Base-by-base conservation (phyloP, 805 yeast species). In the Kluyveromyces lactis region DNA sequence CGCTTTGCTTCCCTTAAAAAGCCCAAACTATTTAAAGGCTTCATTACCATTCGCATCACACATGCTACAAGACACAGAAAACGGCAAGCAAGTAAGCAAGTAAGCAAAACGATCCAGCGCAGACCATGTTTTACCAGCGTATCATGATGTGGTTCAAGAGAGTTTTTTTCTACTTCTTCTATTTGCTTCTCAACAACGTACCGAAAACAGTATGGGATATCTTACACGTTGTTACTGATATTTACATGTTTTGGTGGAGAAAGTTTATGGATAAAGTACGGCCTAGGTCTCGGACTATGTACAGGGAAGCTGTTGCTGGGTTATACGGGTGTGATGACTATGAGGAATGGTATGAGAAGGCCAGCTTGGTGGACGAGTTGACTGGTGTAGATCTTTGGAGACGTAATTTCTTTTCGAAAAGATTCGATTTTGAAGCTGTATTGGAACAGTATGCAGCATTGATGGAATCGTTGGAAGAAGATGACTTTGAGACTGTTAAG, bases 341-440 rank as follows among this genome's bases (percentile, higher is more conserved):
- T 56, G 75, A 71, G 29, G 90, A 84, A 42, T 90, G 95, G 90
- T 79, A 72, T 45, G 62, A 59, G 16, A 69, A 62, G 16, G 78
- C 80, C 0, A 55, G 60, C 4, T 58, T 65, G 34, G 66, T 77
- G 1, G 82, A 77, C 44, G 64, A 64, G 31, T 56, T 72, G 9
- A 67, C 75, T 1, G 79, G 79, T 4, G 70, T 73, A 15, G 75
- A 75, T 45, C 50, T 72, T 16, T 76, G 94, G 95, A 69, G 96
- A 42, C 84, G 86, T 46, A 86, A 87, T 55, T 86, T 89, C 48
- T 77, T 80, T 23, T 81, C 90, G 27, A 72, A 72, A 43, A 77
- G 81, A 50, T 90, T 87, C 54, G 97, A 90, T 60, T 92, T 86
- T 58, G 68, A 79, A 27, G 69, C 94, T 29, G 85, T 92, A 2